phyloP scores from a whole-genome alignment of 768 basidiomycete species.

The Calocera cornea region DNA sequence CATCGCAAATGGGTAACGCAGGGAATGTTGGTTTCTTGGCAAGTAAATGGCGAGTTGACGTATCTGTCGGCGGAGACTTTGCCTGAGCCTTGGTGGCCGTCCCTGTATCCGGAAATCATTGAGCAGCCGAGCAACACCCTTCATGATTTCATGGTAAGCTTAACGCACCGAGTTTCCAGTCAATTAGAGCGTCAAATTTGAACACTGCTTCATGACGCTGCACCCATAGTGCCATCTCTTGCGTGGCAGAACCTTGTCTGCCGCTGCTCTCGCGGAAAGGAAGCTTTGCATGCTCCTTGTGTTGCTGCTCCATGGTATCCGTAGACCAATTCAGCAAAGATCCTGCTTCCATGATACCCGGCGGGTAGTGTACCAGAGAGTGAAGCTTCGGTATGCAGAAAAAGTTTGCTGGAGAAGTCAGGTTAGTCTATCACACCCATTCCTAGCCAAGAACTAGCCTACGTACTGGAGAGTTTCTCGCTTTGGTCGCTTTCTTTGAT shows the following conservation, averaged over 20 bases:
- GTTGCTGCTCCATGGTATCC: slow-evolving; percentile 29
- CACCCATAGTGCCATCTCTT: slow-evolving; percentile 1
- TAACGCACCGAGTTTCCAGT: not conserved
- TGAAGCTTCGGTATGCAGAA: slow-evolving; percentile 38
- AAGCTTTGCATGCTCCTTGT: slow-evolving; percentile 22
- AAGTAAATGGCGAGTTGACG: not conserved
- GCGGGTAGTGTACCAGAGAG: slow-evolving; percentile 25
- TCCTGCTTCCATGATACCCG: slow-evolving; percentile 24
- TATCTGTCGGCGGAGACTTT: not conserved
- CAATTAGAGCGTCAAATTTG: not conserved
- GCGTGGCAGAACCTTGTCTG: not conserved
- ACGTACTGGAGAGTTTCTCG: not conserved
- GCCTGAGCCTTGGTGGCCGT: not conserved
- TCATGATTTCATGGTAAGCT: not conserved
- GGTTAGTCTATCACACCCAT: too few species aligned
- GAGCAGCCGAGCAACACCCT: too few species aligned
- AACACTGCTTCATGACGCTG: not conserved
- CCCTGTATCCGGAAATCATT: not conserved
- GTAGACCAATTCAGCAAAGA: slow-evolving; percentile 32
- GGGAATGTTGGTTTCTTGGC: not conserved
- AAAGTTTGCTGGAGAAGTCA: slow-evolving; percentile 8
- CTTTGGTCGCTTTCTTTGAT: not conserved
- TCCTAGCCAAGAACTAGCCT: too few species aligned
- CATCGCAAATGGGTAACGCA: not conserved
- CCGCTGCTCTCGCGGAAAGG: not conserved